Evolutionary conservation across 2,329 filamentous ascomycete species (phyloP).

Genomic region (Aspergillus ochraceus): DNA sequence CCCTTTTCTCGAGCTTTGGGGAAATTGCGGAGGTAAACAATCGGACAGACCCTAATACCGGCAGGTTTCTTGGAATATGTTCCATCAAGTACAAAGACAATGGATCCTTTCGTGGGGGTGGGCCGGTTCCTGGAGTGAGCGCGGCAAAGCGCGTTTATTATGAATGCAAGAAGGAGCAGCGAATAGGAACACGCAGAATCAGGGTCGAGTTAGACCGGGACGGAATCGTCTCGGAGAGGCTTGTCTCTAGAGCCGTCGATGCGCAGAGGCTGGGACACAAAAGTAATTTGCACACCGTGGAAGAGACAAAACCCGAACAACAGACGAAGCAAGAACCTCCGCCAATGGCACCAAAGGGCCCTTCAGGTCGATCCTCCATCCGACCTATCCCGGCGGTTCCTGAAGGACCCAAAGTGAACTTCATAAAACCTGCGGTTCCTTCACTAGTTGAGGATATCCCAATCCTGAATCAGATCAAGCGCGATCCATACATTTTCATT

Average conservation of each 20-base stretch:
- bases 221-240: constrained; percentile 74
- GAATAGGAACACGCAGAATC: constrained; percentile 75
- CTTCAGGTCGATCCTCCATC: constrained; percentile 58
- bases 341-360: constrained; percentile 83
- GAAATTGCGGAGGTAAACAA: constrained; percentile 90
- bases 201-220: constrained; percentile 88
- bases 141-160: constrained; percentile 77
- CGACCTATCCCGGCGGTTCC: constrained; percentile 35
- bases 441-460: constrained; percentile 65
- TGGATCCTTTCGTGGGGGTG: constrained; percentile 51
- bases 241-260: constrained; percentile 73
- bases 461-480: constrained; percentile 68
- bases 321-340: constrained; percentile 64
- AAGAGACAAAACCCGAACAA: constrained; percentile 35
- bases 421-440: constrained; percentile 37
- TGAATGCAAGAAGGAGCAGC: constrained; percentile 71
- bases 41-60: constrained; percentile 91
- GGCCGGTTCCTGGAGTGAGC: constrained; percentile 67
- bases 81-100: constrained; percentile 85
- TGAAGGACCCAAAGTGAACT: constrained; percentile 40
- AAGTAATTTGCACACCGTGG: constrained; percentile 17
- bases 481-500: constrained; percentile 87
- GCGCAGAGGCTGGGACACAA: constrained; percentile 60
- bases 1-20: constrained; percentile 43
- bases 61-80: constrained; percentile 90